Evolutionary conservation across 805 yeast species (phyloP), one percentile per base, ranked within the genome.

Genomic region (Spathaspora passalidarum): DNA sequence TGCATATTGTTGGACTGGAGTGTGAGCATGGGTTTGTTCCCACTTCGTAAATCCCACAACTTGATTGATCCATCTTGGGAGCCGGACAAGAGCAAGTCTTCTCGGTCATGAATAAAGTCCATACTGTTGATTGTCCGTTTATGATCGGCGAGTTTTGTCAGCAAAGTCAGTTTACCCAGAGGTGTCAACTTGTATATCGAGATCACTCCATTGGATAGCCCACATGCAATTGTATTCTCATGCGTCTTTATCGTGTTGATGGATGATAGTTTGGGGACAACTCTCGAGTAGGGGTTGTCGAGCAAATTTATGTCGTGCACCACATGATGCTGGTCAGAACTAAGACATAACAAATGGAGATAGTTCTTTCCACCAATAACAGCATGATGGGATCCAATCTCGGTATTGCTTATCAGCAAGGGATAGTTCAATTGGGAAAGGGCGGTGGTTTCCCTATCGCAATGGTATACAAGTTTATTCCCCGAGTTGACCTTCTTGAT

Each of bases 51-150:
- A 61, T 87, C 95, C 92, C 94, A 87, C 4, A 86, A 60, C 53
- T 84, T 83, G 49, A 86, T 80, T 14, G 82, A 72, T 3, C 94
- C 94, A 66, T 86, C 94, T 63, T 86, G 94, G 0, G 91, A 84
- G 2, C 94, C 95, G 1, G 73, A 68, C 8, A 72, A 48, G 37
- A 65, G 61, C 37, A 52, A 53, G 9, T 47, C 42, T 43, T 52
- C 51, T 2, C 59, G 51, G 20, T 48, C 45, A n/a, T 17, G 34
- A 14, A 61, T 56, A 40, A 72, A 72, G 49, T 72, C 77, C 19
- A 72, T 49, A 6, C 75, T 65, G 50, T 72, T 72, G 40, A 72
- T 61, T 41, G 67, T 61, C n/a, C 77, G 54, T 49, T 66, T 69
- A 54, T 72, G 77, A 47, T 68, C 75, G 16, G 62, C 54, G n/a